A percentile compares a stretch with the other conserved stretches of the same genome.
phyloP scores from a whole-genome alignment of 345 rosid genomes.

The Citrus medica region DNA sequence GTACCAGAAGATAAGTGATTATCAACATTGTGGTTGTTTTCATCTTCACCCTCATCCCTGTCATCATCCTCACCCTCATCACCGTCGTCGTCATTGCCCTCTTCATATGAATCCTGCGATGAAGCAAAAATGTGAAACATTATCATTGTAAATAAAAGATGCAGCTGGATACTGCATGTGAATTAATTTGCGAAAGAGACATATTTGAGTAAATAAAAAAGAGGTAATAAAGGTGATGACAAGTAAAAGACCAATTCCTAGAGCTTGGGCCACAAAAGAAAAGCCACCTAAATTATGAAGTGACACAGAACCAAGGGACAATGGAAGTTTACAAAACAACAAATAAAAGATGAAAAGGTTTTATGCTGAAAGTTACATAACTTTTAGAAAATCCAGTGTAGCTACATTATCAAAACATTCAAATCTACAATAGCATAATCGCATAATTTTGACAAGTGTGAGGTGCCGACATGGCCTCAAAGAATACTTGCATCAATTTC shows the following conservation, averaged over 20 bases:
- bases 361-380: background rate
- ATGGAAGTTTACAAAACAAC: background rate
- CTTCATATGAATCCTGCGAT: slow-evolving; percentile 50
- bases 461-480: background rate
- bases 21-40: slow-evolving; percentile 6
- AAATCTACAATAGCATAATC: background rate
- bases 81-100: slow-evolving; percentile 18
- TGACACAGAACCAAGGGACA: background rate
- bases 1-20: slow-evolving; percentile 39
- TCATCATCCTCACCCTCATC: slow-evolving; percentile 4
- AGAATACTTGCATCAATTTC: background rate
- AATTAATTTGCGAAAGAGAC: background rate
- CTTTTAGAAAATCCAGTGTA: background rate
- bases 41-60: background rate
- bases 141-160: background rate
- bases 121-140: background rate
- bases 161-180: background rate
- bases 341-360: background rate
- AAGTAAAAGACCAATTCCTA: background rate
- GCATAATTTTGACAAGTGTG: background rate
- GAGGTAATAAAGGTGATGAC: background rate
- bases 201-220: background rate
- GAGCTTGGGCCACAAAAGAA: background rate
- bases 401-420: background rate
- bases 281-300: background rate